Evolutionary conservation across 768 basidiomycete genomes (phyloP).

Genomic region (Punctularia strigosozonata): DNA sequence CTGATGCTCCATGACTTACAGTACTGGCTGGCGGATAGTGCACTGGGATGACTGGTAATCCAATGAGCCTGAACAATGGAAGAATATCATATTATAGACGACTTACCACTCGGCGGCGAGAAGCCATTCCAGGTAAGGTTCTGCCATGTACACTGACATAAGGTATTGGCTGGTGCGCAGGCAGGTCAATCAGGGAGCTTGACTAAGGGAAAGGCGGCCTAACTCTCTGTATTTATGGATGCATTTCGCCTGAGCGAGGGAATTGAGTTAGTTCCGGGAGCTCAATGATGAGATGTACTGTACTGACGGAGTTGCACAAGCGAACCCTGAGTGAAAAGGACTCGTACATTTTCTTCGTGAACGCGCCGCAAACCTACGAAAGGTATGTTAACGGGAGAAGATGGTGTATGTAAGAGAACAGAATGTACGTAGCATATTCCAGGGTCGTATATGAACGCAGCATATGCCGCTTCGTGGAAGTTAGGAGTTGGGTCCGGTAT

Average conservation of each 20-base stretch:
- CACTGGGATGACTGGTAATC: no score
- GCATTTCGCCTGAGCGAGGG: constrained; percentile 1
- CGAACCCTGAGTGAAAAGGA: constrained; percentile 38
- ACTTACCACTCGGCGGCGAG: no score
- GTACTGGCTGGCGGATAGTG: no score
- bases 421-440: constrained; percentile 42
- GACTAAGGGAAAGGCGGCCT: no score
- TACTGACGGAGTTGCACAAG: constrained; percentile 29
- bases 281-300: no score
- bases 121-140: no score
- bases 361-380: constrained; percentile 25
- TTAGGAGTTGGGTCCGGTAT: constrained; percentile 31
- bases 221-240: constrained; percentile 2
- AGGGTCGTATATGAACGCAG: constrained; percentile 50
- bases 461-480: constrained; percentile 47
- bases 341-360: constrained; percentile 24
- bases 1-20: no score
- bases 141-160: no score
- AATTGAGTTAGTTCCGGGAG: neutral
- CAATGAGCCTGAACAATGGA: no score
- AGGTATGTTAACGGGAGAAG: neutral
- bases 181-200: no score
- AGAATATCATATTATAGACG: no score
- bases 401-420: neutral
- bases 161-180: no score